Conservation (phyloP, 352 stramenopile genomes). For the Phytophthora sp. region DNA sequence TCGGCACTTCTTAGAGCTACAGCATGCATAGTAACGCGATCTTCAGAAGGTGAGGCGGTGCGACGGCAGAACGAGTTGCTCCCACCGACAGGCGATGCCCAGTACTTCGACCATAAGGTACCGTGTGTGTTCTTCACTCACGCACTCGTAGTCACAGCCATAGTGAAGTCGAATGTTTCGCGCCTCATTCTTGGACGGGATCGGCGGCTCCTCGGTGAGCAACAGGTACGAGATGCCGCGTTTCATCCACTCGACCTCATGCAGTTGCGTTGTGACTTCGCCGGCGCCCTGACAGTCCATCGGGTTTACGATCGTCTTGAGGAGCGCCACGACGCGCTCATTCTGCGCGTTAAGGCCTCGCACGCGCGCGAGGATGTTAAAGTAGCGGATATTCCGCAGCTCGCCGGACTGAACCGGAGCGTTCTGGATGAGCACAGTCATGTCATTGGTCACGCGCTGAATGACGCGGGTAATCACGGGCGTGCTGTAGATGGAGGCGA, state of each 20-base stretch:
- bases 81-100: conserved; percentile 47
- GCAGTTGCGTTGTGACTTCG: conserved; percentile 20
- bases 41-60: conserved; percentile 41
- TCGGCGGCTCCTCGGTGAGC: conserved; percentile 34
- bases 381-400: conserved; percentile 45
- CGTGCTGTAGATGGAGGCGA: conserved; percentile 51
- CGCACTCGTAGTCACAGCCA: conserved; percentile 50
- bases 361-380: conserved; percentile 49
- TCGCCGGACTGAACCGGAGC: conserved; percentile 35
- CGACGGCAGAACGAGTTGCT: conserved; percentile 43
- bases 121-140: conserved; percentile 48
- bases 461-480: conserved; percentile 45
- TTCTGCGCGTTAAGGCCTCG: conserved; percentile 34
- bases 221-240: conserved; percentile 52
- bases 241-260: conserved; percentile 58
- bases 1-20: conserved; percentile 10
- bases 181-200: not conserved
- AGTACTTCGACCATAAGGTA: conserved; percentile 55
- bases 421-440: conserved; percentile 52
- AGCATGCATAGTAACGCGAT: not conserved
- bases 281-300: conserved; percentile 25
- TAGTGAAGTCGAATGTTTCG: conserved; percentile 42
- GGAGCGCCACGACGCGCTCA: conserved; percentile 46
- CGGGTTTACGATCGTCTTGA: conserved; percentile 52
- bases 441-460: conserved; percentile 42